Percentiles rank a stretch among this genome's conserved stretches.
Evolutionary conservation across 2,329 filamentous ascomycete species (phyloP).

Genomic region (Penicillium palitans): DNA sequence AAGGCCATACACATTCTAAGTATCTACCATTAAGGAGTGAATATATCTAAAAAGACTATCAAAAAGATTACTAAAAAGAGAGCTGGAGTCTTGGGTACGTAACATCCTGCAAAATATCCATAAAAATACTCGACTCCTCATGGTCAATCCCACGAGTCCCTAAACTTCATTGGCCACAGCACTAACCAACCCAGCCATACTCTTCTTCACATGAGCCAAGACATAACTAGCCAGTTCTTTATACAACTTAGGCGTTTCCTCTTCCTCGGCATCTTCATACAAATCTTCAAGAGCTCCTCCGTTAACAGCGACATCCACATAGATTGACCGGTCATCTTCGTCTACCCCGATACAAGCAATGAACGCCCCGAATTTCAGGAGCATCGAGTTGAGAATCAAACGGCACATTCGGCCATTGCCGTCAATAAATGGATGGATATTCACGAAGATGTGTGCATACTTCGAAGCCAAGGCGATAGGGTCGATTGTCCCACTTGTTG

Average conservation of each 20-base stretch:
- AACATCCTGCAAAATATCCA: no score
- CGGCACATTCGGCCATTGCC: background rate
- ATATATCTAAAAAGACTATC: no score
- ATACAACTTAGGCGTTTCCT: background rate
- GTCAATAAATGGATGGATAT: constrained; percentile 10
- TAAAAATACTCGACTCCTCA: background rate
- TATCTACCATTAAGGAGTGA: no score
- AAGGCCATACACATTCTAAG: no score
- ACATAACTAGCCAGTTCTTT: background rate
- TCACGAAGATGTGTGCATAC: constrained; percentile 7
- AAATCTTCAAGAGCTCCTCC: background rate
- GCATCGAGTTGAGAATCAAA: background rate
- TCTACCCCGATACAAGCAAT: background rate
- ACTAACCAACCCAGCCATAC: background rate
- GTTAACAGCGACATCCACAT: background rate
- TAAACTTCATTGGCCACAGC: background rate
- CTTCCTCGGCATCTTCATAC: background rate
- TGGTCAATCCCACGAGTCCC: background rate
- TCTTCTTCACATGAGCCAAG: background rate
- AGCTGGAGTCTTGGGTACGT: no score
- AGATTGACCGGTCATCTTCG: background rate
- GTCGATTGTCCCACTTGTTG: background rate
- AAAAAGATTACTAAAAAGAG: no score
- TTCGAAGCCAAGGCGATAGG: constrained; percentile 7
- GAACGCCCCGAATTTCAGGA: background rate